Evolutionary conservation across 768 basidiomycete species (phyloP).

Genomic region (Daedalea quercina): DNA sequence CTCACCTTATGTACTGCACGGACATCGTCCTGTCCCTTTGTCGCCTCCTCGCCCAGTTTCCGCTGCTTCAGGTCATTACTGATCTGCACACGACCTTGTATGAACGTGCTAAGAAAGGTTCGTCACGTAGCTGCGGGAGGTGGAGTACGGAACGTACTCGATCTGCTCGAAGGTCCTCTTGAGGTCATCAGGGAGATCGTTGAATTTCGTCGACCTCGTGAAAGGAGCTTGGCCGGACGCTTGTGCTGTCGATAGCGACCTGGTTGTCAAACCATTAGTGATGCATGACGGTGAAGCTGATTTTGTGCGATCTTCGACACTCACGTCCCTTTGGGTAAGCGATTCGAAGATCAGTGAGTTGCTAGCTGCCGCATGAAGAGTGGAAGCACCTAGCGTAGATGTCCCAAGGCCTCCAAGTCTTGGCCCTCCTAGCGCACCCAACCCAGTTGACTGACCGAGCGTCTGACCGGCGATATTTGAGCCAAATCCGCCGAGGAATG

Average conservation of each 20-base stretch:
- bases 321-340: too few relatives aligned
- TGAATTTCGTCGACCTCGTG: constrained; percentile 65
- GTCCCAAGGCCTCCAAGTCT: constrained; percentile 7
- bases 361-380: background rate
- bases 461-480: constrained; percentile 6
- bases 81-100: constrained; percentile 67
- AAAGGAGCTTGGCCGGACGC: constrained; percentile 32
- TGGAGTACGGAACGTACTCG: constrained; percentile 48
- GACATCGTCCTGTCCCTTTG: constrained; percentile 66
- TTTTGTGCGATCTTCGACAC: background rate
- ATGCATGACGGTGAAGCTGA: background rate
- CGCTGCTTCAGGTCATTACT: constrained; percentile 73
- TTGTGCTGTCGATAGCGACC: constrained; percentile 1
- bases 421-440: constrained; percentile 1
- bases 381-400: constrained; percentile 2
- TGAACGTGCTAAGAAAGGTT: constrained; percentile 11
- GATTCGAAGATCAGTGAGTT: too few relatives aligned
- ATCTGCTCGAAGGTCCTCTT: constrained; percentile 60
- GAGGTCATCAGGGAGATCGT: constrained; percentile 68
- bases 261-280: background rate
- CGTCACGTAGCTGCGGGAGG: too few relatives aligned
- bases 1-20: constrained; percentile 60
- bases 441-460: constrained; percentile 3
- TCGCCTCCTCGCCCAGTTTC: constrained; percentile 68
- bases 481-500: constrained; percentile 15